Evolutionary conservation across 1,284 basidiomycete species (phyloP).

Genomic region (Thecaphora thlaspeos): DNA sequence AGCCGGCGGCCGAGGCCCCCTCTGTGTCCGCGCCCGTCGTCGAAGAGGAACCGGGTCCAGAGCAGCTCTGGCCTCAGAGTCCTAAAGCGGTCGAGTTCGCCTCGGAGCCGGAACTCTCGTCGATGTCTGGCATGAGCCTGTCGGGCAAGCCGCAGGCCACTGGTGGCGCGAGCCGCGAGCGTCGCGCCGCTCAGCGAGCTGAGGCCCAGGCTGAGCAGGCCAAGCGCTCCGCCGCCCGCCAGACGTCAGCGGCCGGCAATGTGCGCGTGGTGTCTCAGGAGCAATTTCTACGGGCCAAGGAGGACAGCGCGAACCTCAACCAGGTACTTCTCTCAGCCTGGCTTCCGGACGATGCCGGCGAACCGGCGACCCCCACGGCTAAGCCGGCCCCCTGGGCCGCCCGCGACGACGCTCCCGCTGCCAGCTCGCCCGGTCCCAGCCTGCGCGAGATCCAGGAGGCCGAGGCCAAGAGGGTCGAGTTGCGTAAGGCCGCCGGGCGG

Average conservation of each 20-base stretch:
- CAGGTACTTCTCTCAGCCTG: slow-evolving; percentile 34
- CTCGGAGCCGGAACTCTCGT: slow-evolving; percentile 36
- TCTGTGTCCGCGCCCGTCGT: slow-evolving; percentile 19
- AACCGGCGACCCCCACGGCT: slow-evolving; percentile 19
- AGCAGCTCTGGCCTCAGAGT: slow-evolving; percentile 47
- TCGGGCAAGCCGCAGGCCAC: slow-evolving; percentile 7
- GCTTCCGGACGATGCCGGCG: slow-evolving; percentile 20
- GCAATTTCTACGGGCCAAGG: slow-evolving; percentile 32
- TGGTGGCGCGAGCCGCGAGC: slow-evolving; percentile 1
- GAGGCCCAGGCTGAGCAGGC: slow-evolving; percentile 14
- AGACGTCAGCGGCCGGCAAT: slow-evolving; percentile 13
- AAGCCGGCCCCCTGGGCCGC: slow-evolving; percentile 54
- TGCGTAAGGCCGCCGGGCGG: slow-evolving; percentile 60
- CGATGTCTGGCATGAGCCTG: slow-evolving; percentile 17
- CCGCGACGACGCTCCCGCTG: slow-evolving; percentile 17
- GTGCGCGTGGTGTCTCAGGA: slow-evolving; percentile 43
- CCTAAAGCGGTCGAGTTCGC: slow-evolving; percentile 51
- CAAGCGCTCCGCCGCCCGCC: slow-evolving; percentile 14
- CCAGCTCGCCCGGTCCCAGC: slow-evolving; percentile 59
- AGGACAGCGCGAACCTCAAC: slow-evolving; percentile 4
- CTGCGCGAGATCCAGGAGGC: slow-evolving; percentile 93
- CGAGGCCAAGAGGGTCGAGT: slow-evolving; percentile 78
- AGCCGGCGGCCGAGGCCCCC: slow-evolving; percentile 10
- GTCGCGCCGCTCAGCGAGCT: slow-evolving; percentile 4
- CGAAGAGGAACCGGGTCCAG: slow-evolving; percentile 27